Evolutionary conservation across 202 grass and related monocot species (phyloP).

Genomic region (Hordeum pubiflorum): DNA sequence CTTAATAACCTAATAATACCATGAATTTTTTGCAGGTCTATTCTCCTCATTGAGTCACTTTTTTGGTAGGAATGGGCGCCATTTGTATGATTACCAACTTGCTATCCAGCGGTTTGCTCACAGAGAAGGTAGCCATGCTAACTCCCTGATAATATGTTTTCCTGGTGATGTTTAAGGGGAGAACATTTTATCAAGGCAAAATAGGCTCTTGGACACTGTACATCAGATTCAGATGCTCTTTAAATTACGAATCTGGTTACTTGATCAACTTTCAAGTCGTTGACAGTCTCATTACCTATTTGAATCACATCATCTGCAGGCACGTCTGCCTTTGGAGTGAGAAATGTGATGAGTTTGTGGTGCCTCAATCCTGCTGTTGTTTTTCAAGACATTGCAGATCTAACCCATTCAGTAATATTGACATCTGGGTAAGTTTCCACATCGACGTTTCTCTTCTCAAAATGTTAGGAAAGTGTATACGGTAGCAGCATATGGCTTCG

Average conservation of each 20-base stretch:
- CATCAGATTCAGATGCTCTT: constrained; percentile 9
- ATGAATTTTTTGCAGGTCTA: constrained; percentile 43
- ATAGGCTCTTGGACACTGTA: constrained; percentile 1
- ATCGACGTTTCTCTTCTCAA: background rate
- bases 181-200: background rate
- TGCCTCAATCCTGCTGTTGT: constrained; percentile 89
- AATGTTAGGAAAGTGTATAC: background rate
- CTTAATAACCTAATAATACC: constrained; percentile 14
- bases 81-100: constrained; percentile 86
- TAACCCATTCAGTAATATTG: constrained; percentile 81
- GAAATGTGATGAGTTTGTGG: constrained; percentile 80
- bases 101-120: constrained; percentile 66
- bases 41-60: constrained; percentile 84
- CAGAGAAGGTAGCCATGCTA: constrained; percentile 52
- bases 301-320: constrained; percentile 37
- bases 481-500: background rate
- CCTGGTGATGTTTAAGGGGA: background rate
- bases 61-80: constrained; percentile 45
- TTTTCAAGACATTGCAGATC: constrained; percentile 71
- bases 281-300: background rate
- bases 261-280: constrained; percentile 1
- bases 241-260: constrained; percentile 6
- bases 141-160: background rate
- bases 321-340: constrained; percentile 27
- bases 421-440: constrained; percentile 68